These are phyloP conservation scores for Apiospora aurea DNA, from an alignment of 2,329 filamentous ascomycete species.

Conservation along the genomic window DNA sequence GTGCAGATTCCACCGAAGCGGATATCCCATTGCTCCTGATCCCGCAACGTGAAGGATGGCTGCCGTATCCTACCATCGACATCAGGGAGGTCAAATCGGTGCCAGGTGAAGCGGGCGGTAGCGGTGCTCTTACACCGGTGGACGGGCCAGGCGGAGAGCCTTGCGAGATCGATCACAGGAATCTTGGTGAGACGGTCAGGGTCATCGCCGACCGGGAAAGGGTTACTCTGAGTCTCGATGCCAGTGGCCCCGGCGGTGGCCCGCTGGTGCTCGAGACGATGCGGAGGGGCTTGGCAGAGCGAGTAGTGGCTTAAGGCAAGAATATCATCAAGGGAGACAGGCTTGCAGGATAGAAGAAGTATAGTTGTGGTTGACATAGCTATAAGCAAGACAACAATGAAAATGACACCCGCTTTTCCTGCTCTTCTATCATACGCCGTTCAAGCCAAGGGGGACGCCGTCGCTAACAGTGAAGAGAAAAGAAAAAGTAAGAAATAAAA, in stretches of 20 bases:
- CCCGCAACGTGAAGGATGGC: slow-evolving; percentile 77
- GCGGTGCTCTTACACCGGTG: slow-evolving; percentile 26
- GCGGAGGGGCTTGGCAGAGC: slow-evolving; percentile 24
- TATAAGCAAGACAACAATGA: background rate
- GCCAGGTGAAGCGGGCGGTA: slow-evolving; percentile 30
- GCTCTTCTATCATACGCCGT: background rate
- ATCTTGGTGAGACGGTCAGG: slow-evolving; percentile 77
- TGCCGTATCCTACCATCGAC: slow-evolving; percentile 81
- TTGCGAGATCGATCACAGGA: slow-evolving; percentile 83
- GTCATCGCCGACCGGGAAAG: slow-evolving; percentile 75
- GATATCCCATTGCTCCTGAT: slow-evolving; percentile 77
- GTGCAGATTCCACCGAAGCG: slow-evolving; percentile 57
- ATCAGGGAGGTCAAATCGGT: slow-evolving; percentile 66
- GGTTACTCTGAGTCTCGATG: slow-evolving; percentile 77
- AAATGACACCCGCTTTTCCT: background rate
- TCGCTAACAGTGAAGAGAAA: background rate
- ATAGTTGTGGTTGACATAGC: background rate
- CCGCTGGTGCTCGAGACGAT: slow-evolving; percentile 67
- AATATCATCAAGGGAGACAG: background rate
- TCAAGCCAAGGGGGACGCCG: background rate
- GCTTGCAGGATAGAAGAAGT: background rate
- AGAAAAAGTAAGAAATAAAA: background rate
- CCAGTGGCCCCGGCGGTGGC: slow-evolving; percentile 69
- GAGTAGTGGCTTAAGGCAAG: slow-evolving; percentile 7
- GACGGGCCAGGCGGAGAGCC: slow-evolving; percentile 45